Base-by-base conservation (phyloP, 2,329 filamentous ascomycete species). In the Fusarium graminum region DNA sequence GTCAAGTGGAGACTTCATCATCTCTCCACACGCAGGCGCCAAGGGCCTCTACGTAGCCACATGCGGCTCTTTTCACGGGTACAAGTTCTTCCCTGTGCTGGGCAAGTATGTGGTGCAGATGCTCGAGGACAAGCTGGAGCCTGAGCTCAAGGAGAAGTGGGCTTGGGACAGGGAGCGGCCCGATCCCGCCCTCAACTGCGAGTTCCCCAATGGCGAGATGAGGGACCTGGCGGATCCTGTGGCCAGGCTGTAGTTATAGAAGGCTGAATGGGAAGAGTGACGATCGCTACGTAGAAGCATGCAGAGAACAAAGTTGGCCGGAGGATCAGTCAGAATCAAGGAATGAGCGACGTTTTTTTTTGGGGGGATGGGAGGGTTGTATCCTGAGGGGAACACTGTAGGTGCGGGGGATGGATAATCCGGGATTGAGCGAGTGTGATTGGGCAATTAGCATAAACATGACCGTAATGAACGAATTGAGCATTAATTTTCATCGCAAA, bases 31-130 rank as follows among this genome's bases (percentile, higher is more conserved):
- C 66, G 59, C 81, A 0, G 80, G 78, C 30, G 84, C 71, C 19
- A 73, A 73, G 45, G 86, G 86, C 22, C 76, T 91, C 1, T 90
- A 85, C 67, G 70, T 92, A 3, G 88, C 88, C 0, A 86, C 86
- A 0, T 88, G 87, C 13, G 88, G 88, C 8, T 90, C 87, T 0
- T 89, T 90, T 68, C 88, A 91, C 74, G 85, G 86, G 16, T 90
- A 83, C 80, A 90, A 91, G 75, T 90, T 91, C 75, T 82, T 91
- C 57, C 88, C 88, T 0, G 83, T 86, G 4, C 82, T 90, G 26
- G 88, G 89, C 6, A 85, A 84, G 66, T 90, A 90, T 67, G 80
- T 88, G 28, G 73, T 82, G n/a, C 82, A 86, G 68, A 85, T 85
- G 87, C 75, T 81, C 28, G 83, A 82, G 67, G 82, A 75, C 13